Percentiles rank a stretch among this genome's conserved stretches.
These are phyloP conservation scores for Trichoderma asperelloides DNA, from an alignment of 495 filamentous ascomycete species.

Conservation along the genomic window DNA sequence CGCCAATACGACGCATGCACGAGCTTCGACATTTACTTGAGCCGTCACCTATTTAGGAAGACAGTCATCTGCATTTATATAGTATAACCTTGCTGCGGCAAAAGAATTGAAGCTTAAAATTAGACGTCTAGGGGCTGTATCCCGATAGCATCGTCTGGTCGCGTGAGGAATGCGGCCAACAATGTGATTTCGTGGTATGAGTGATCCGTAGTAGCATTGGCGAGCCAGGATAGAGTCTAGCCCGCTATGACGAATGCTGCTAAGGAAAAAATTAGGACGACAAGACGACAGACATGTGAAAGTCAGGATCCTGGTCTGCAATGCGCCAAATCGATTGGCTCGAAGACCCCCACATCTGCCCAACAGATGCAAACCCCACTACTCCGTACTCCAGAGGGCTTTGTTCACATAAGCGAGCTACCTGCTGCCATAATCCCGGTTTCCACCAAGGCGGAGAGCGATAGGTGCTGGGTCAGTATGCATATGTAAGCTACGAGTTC, in stretches of 20 bases:
- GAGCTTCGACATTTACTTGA: no score
- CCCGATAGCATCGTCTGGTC: no score
- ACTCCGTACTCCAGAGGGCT: neutral
- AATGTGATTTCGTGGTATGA: neutral
- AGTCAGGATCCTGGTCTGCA: neutral
- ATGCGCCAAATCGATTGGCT: neutral
- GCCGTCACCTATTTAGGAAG: no score
- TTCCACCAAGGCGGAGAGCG: neutral
- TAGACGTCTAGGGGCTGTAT: no score
- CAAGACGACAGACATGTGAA: neutral
- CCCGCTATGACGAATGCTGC: constrained; percentile 1
- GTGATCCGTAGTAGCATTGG: neutral
- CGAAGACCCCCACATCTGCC: neutral
- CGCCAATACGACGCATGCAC: no score
- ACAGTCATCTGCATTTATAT: no score
- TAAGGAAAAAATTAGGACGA: neutral
- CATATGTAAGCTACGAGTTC: no score
- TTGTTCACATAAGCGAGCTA: neutral
- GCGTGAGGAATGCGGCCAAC: neutral
- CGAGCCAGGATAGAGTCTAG: neutral
- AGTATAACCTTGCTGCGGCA: no score
- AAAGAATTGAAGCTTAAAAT: no score
- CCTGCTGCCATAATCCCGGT: no score
- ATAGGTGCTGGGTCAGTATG: neutral
- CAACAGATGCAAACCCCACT: neutral